phyloP scores from a whole-genome alignment of 1,139 yeast species.

The Taphrina betulina region DNA sequence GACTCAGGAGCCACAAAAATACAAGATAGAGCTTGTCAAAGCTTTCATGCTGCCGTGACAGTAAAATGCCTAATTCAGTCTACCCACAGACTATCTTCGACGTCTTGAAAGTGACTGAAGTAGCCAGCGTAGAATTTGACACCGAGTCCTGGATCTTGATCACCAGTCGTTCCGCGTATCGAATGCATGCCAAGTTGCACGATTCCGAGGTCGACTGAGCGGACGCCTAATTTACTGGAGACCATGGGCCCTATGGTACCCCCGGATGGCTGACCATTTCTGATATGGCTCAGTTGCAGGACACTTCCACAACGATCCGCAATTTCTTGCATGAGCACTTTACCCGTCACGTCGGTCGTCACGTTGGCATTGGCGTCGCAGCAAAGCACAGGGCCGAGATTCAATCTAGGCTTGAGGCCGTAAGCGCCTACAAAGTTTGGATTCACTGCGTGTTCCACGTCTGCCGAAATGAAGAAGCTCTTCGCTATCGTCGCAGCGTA shows the following conservation, averaged over 20 bases:
- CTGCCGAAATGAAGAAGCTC: conserved; percentile 87
- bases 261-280: conserved; percentile 93
- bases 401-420: conserved; percentile 75
- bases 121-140: conserved; percentile 36
- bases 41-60: not conserved
- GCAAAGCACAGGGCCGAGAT: conserved; percentile 89
- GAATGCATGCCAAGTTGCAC: conserved; percentile 97
- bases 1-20: not conserved
- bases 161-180: conserved; percentile 88
- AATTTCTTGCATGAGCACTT: conserved; percentile 68
- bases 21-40: not conserved
- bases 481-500: conserved; percentile 51
- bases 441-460: conserved; percentile 95
- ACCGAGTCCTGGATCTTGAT: conserved; percentile 43
- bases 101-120: conserved; percentile 34
- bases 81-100: conserved; percentile 35
- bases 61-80: conserved; percentile 18
- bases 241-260: conserved; percentile 95
- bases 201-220: conserved; percentile 88
- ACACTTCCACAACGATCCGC: conserved; percentile 49
- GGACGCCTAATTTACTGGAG: conserved; percentile 81
- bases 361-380: conserved; percentile 93
- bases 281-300: conserved; percentile 73
- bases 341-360: conserved; percentile 89
- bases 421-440: conserved; percentile 81